These are phyloP conservation scores for Pseudovirgaria hyperparasitica DNA, from an alignment of 2,329 filamentous ascomycete species.

Conservation along the genomic window DNA sequence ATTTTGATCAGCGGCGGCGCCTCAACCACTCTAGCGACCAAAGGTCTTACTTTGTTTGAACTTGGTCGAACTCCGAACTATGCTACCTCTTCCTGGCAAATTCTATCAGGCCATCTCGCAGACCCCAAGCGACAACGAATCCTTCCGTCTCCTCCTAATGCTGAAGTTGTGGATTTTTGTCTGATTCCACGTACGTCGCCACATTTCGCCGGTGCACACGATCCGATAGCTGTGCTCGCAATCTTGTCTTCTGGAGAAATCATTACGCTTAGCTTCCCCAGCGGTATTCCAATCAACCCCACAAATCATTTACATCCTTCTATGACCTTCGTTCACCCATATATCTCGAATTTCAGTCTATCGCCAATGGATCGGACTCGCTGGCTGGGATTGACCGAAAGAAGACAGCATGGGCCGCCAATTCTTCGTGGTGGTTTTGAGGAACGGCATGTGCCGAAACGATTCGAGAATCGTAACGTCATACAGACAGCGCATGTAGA, in stretches of 20 bases:
- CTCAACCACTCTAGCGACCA: conserved; percentile 50
- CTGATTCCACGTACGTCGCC: conserved; percentile 72
- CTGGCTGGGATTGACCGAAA: conserved; percentile 89
- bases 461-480: conserved; percentile 73
- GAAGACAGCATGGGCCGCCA: conserved; percentile 61
- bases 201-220: conserved; percentile 76
- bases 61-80: conserved; percentile 82
- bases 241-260: conserved; percentile 78
- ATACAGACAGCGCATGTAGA: conserved; percentile 82
- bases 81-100: conserved; percentile 80
- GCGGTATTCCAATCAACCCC: conserved; percentile 77
- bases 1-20: conserved; percentile 77
- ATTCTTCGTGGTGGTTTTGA: conserved; percentile 71
- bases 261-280: conserved; percentile 82
- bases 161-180: conserved; percentile 68
- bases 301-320: conserved; percentile 88
- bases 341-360: conserved; percentile 61
- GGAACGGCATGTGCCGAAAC: conserved; percentile 53
- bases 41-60: conserved; percentile 79
- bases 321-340: conserved; percentile 80
- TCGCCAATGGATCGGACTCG: conserved; percentile 61
- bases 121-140: conserved; percentile 59
- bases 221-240: conserved; percentile 74
- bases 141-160: conserved; percentile 63
- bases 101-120: conserved; percentile 65